A percentile compares a stretch with the other conserved stretches of the same genome.
phyloP scores from a whole-genome alignment of 140 eudicot species.

The Senecio squalidus region DNA sequence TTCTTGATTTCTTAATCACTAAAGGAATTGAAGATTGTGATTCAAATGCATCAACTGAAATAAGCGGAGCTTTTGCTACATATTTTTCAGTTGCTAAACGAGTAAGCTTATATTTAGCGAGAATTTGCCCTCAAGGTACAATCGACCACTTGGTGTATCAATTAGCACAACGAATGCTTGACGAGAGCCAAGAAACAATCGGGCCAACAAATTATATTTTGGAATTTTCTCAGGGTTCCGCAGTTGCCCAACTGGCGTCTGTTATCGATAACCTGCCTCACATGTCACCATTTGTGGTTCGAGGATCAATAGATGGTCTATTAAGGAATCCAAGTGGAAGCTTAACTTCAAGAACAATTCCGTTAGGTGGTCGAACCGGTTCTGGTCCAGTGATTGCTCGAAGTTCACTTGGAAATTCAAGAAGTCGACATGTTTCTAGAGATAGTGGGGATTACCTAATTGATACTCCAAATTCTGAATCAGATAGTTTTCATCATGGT shows the following conservation, averaged over 20 bases:
- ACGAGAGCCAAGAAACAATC: constrained; percentile 67
- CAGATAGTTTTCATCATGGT: constrained; percentile 54
- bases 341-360: constrained; percentile 62
- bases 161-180: constrained; percentile 87
- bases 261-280: constrained; percentile 79
- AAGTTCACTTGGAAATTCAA: constrained; percentile 69
- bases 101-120: constrained; percentile 82
- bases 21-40: constrained; percentile 98
- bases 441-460: constrained; percentile 90
- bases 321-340: constrained; percentile 76
- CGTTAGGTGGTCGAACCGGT: constrained; percentile 62
- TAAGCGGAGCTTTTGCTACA: constrained; percentile 92
- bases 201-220: constrained; percentile 45
- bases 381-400: constrained; percentile 66
- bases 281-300: constrained; percentile 75
- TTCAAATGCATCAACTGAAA: constrained; percentile 93
- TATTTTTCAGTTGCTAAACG: constrained; percentile 92
- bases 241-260: constrained; percentile 41
- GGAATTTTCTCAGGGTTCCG: constrained; percentile 79
- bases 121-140: constrained; percentile 92
- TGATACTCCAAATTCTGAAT: constrained; percentile 90
- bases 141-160: constrained; percentile 93
- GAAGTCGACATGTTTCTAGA: constrained; percentile 89
- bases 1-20: constrained; percentile 81
- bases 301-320: constrained; percentile 74